Evolutionary conservation across 2,329 filamentous ascomycete genomes (phyloP).

Genomic region (Trichoderma koningii): DNA sequence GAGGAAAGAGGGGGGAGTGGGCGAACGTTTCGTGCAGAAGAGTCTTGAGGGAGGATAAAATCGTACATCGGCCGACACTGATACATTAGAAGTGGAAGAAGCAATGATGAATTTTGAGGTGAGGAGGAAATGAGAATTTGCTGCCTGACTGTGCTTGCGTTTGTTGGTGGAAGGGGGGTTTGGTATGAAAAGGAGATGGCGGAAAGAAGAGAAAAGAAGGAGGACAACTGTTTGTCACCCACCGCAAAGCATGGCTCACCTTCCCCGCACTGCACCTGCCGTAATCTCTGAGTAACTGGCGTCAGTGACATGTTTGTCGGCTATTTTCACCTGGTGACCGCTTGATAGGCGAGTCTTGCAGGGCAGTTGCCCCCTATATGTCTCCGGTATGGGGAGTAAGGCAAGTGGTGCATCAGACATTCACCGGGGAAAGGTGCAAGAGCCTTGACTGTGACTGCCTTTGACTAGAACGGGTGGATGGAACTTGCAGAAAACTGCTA

Average conservation of each 20-base stretch:
- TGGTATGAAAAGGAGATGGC: background rate
- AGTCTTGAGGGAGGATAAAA: background rate
- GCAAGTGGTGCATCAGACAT: background rate
- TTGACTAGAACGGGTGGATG: background rate
- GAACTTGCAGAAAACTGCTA: background rate
- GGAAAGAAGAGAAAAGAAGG: background rate
- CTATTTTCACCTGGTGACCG: background rate
- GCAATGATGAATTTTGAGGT: background rate
- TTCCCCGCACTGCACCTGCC: conserved; percentile 3
- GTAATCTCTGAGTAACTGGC: background rate
- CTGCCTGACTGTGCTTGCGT: background rate
- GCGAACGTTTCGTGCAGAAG: background rate
- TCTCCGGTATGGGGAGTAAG: background rate
- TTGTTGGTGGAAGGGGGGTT: background rate
- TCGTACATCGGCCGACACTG: background rate
- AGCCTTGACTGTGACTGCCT: background rate
- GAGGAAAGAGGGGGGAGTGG: background rate
- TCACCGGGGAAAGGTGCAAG: background rate
- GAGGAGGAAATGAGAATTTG: background rate
- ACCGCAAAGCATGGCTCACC: background rate
- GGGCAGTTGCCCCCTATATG: background rate
- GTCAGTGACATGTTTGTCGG: background rate
- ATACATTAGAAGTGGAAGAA: background rate
- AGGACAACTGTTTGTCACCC: background rate
- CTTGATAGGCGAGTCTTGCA: background rate